Conservation (phyloP, 129 eudicot genomes). For the Chrysanthemum lavandulifolium region DNA sequence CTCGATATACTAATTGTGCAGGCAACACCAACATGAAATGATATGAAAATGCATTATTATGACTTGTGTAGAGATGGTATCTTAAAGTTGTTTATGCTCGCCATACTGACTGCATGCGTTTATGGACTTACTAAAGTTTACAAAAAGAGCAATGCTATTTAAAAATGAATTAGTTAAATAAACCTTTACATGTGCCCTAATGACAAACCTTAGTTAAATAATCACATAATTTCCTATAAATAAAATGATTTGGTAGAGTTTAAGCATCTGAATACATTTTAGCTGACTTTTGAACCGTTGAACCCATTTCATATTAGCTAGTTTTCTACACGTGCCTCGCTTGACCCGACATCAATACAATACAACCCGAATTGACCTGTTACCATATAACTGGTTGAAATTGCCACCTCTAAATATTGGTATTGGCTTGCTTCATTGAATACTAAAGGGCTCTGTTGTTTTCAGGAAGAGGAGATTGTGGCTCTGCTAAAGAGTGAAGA, state of each 20-base stretch:
- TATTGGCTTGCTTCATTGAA: neutral
- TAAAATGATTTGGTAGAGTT: neutral
- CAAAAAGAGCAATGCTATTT: too few species aligned
- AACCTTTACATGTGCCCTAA: too few species aligned
- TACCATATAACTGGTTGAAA: neutral
- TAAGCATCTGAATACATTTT: neutral
- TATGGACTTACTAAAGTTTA: too few species aligned
- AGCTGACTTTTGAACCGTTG: neutral
- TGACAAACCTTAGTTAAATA: neutral
- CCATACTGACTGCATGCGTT: too few species aligned
- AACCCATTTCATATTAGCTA: neutral
- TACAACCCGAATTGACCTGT: neutral
- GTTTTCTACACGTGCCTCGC: neutral
- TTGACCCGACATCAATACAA: neutral
- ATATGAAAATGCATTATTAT: too few species aligned
- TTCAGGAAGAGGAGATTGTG: slow-evolving; percentile 80
- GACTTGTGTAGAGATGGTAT: too few species aligned
- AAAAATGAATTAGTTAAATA: too few species aligned
- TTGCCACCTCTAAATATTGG: neutral
- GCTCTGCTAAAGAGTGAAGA: slow-evolving; percentile 68
- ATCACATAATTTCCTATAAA: neutral
- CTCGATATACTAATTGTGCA: too few species aligned
- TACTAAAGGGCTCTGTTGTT: slow-evolving; percentile 61
- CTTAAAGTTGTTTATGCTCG: too few species aligned
- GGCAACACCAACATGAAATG: too few species aligned